Percentiles rank a stretch among this genome's conserved stretches.
phyloP scores from a whole-genome alignment of 306 rosid species.

The Clitoria ternatea region DNA sequence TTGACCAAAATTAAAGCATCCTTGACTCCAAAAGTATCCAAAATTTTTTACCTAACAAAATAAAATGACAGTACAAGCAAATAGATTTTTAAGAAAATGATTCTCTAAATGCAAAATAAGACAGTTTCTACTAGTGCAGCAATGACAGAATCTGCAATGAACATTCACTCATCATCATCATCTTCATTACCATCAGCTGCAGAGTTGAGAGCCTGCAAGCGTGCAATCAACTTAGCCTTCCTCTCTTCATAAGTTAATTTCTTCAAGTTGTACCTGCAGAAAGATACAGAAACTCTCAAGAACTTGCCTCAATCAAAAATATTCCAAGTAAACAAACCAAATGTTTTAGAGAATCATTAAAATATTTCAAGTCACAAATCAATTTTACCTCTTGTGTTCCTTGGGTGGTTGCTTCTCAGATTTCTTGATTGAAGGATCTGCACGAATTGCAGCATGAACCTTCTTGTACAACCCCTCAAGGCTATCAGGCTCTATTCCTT shows the following conservation, averaged over 20 bases:
- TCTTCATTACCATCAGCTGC: slow-evolving; percentile 41
- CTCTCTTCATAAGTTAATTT: slow-evolving; percentile 64
- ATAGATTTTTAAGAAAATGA: not conserved
- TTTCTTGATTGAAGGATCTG: slow-evolving; percentile 44
- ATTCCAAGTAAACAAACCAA: not conserved
- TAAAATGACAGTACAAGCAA: not conserved
- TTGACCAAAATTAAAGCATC: not conserved
- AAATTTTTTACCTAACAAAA: not conserved
- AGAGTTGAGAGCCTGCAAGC: slow-evolving; percentile 55
- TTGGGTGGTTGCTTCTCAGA: slow-evolving; percentile 49
- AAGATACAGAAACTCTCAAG: not conserved
- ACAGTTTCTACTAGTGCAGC: not conserved
- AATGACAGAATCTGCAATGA: not conserved
- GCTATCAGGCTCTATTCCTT: slow-evolving; percentile 45
- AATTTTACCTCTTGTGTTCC: slow-evolving; percentile 51
- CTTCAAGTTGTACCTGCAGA: slow-evolving; percentile 45
- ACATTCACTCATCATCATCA: slow-evolving; percentile 37
- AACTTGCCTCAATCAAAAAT: not conserved
- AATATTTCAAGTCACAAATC: not conserved
- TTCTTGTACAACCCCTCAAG: slow-evolving; percentile 60
- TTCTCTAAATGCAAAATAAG: not conserved
- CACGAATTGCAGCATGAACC: slow-evolving; percentile 77
- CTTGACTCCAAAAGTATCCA: not conserved
- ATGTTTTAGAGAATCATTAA: not conserved
- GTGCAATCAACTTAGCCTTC: slow-evolving; percentile 44